phyloP scores from a whole-genome alignment of 768 basidiomycete species.

The Thelephora ganbajun region DNA sequence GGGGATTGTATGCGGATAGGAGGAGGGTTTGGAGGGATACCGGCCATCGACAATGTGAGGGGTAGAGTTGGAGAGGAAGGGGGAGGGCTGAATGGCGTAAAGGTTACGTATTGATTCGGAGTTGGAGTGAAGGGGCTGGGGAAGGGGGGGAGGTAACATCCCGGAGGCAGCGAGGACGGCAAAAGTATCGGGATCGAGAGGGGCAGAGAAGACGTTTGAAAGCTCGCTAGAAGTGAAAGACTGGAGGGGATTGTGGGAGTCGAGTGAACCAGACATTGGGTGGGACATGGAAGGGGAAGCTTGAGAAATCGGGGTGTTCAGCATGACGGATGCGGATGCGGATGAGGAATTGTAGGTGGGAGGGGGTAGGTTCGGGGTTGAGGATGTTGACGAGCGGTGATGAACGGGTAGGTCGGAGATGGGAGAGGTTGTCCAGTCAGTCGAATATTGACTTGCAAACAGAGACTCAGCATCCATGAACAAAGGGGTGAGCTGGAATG shows the following conservation, averaged over 20 bases:
- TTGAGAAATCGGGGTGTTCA: constrained; percentile 10
- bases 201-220: constrained; percentile 44
- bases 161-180: constrained; percentile 49
- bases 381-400: constrained; percentile 17
- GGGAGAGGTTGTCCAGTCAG: neutral
- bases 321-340: constrained; percentile 12
- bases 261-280: constrained; percentile 8
- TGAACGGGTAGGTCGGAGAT: constrained; percentile 8
- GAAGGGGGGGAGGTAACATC: constrained; percentile 28
- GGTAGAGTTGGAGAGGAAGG: constrained; percentile 1
- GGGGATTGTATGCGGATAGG: neutral
- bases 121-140: neutral
- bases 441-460: neutral
- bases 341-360: constrained; percentile 21
- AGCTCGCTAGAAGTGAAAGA: constrained; percentile 28
- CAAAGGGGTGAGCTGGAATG: neutral
- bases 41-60: neutral
- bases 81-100: constrained; percentile 8
- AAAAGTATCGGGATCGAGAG: constrained; percentile 47
- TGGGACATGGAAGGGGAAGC: constrained; percentile 5
- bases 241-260: constrained; percentile 11
- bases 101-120: neutral
- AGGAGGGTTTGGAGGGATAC: neutral
- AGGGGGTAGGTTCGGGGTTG: constrained; percentile 20
- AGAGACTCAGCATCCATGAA: neutral